Conservation (phyloP, 192 early-diverging fungal genomes). For the Dispira simplex region DNA sequence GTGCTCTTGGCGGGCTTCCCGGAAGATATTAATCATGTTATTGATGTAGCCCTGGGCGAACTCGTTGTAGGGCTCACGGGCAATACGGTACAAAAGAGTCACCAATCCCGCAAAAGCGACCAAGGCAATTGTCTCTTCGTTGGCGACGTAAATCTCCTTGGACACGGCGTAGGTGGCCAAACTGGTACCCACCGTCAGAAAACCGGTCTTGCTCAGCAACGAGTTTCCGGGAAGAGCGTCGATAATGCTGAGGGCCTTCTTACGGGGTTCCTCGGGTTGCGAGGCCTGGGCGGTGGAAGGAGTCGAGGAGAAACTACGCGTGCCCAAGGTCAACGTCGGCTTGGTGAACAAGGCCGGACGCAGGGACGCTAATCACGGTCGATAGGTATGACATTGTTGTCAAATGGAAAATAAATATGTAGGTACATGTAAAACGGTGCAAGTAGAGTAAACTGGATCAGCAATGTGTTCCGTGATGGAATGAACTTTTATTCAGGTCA, state of each 20-base stretch:
- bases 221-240: conserved; percentile 85
- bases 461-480: no score
- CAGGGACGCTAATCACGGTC: background rate
- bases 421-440: background rate
- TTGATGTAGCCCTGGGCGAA: conserved; percentile 50
- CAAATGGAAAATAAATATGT: background rate
- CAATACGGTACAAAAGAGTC: conserved; percentile 55
- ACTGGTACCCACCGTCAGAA: conserved; percentile 67
- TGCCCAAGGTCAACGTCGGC: background rate
- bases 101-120: conserved; percentile 67
- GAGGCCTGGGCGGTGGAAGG: background rate
- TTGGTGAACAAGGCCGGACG: background rate
- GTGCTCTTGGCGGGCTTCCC: conserved; percentile 80
- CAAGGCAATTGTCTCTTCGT: conserved; percentile 82
- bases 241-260: conserved; percentile 82
- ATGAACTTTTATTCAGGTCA: no score
- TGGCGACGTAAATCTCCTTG: conserved; percentile 96
- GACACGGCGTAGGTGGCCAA: conserved; percentile 78
- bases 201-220: conserved; percentile 75
- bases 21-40: conserved; percentile 69
- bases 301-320: background rate
- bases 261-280: conserved; percentile 45
- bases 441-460: background rate
- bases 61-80: conserved; percentile 70
- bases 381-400: background rate